Conservation (phyloP, 2,329 filamentous ascomycete genomes). For the Fusarium sp. region DNA sequence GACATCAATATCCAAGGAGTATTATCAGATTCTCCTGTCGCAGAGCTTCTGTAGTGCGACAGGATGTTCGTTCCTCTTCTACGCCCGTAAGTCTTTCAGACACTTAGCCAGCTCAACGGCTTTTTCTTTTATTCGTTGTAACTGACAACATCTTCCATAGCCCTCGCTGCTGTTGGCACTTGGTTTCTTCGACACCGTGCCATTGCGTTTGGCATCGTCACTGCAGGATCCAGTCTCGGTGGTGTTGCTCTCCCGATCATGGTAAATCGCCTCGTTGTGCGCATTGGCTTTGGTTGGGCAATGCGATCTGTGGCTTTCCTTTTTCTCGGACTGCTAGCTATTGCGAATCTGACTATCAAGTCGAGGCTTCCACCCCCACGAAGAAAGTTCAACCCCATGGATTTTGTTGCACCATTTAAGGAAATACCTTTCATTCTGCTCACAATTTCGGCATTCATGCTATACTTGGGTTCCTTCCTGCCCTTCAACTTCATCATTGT, state of each 20-base stretch:
- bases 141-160: neutral
- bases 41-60: constrained; percentile 57
- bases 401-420: constrained; percentile 12
- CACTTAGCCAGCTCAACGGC: rapidly evolving
- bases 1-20: constrained; percentile 62
- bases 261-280: constrained; percentile 53
- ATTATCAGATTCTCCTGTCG: constrained; percentile 59
- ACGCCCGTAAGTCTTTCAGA: constrained; percentile 20
- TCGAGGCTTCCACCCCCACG: constrained; percentile 38
- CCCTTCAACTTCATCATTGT: constrained; percentile 56
- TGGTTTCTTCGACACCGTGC: constrained; percentile 56
- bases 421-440: constrained; percentile 16
- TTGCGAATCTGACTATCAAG: constrained; percentile 53
- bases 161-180: constrained; percentile 10
- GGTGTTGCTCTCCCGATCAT: constrained; percentile 59
- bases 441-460: constrained; percentile 50
- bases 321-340: constrained; percentile 51
- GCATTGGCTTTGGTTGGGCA: constrained; percentile 57
- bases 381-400: constrained; percentile 1
- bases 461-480: constrained; percentile 52
- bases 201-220: constrained; percentile 54
- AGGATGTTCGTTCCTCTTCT: constrained; percentile 45
- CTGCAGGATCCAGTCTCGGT: constrained; percentile 55
- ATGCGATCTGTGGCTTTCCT: constrained; percentile 58
- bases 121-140: no score